phyloP scores from a whole-genome alignment of 2,329 filamentous ascomycete genomes.

The Ceratocystis lukuohia region DNA sequence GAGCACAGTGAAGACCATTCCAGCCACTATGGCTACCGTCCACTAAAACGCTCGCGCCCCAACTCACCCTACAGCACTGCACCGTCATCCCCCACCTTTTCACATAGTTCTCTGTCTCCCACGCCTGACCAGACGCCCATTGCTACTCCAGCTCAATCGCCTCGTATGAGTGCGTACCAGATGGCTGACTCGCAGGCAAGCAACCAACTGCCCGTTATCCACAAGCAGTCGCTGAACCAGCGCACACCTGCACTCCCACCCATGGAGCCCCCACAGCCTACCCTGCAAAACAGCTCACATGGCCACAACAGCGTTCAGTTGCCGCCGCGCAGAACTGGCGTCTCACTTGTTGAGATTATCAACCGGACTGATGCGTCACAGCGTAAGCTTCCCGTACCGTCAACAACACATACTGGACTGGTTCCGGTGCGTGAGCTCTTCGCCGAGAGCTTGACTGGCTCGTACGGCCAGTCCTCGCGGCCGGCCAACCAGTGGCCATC shows the following conservation, averaged over 20 bases:
- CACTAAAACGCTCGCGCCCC: slow-evolving; percentile 77
- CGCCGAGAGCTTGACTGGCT: slow-evolving; percentile 32
- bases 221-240: slow-evolving; percentile 45
- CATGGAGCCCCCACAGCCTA: slow-evolving; percentile 35
- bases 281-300: slow-evolving; percentile 32
- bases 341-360: slow-evolving; percentile 86
- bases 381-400: slow-evolving; percentile 80
- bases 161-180: slow-evolving; percentile 66
- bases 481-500: neutral
- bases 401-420: slow-evolving; percentile 53
- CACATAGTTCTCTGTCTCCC: slow-evolving; percentile 85
- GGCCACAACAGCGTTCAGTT: slow-evolving; percentile 31
- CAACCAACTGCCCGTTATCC: slow-evolving; percentile 73
- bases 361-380: slow-evolving; percentile 75
- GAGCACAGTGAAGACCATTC: slow-evolving; percentile 66
- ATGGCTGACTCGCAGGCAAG: slow-evolving; percentile 38
- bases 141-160: slow-evolving; percentile 88
- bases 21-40: slow-evolving; percentile 53
- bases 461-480: neutral
- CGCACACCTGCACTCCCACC: slow-evolving; percentile 44
- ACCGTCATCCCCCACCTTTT: slow-evolving; percentile 90
- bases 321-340: slow-evolving; percentile 43
- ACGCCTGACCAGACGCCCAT: slow-evolving; percentile 98
- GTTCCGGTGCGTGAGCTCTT: slow-evolving; percentile 77
- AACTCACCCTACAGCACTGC: slow-evolving; percentile 93